phyloP scores from a whole-genome alignment of 2,329 filamentous ascomycete genomes.

The Fusarium buharicum region DNA sequence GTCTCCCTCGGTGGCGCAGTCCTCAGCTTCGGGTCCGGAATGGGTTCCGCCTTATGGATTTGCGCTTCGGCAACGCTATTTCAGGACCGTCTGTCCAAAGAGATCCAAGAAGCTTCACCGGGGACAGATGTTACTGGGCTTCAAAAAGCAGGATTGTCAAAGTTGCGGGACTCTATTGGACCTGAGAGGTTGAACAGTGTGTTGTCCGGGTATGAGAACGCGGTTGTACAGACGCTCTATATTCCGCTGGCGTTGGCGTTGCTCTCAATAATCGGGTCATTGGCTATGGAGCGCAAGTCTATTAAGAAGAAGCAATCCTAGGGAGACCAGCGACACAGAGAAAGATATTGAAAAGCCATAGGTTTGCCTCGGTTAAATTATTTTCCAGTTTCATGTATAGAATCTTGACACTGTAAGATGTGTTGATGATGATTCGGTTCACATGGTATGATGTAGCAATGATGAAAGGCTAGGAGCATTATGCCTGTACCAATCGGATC shows the following conservation, averaged over 20 bases:
- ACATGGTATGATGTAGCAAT: too few relatives aligned
- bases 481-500: neutral
- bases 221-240: conserved; percentile 39
- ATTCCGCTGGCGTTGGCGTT: conserved; percentile 35
- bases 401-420: too few relatives aligned
- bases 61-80: conserved; percentile 43
- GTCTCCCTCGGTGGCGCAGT: conserved; percentile 41
- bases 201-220: conserved; percentile 36
- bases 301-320: conserved; percentile 39
- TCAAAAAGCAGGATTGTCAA: conserved; percentile 26
- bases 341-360: too few relatives aligned
- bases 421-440: neutral
- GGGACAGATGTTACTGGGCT: conserved; percentile 18
- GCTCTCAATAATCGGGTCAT: conserved; percentile 31
- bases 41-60: conserved; percentile 41
- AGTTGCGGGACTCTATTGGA: conserved; percentile 29
- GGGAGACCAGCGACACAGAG: too few relatives aligned
- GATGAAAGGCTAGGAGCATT: neutral
- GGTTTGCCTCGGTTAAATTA: too few relatives aligned
- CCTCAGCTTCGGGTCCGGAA: conserved; percentile 37
- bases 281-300: conserved; percentile 39
- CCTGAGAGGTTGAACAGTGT: conserved; percentile 22
- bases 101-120: conserved; percentile 27
- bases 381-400: too few relatives aligned
- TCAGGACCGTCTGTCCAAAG: conserved; percentile 30